These are phyloP conservation scores for Actinomortierella wolfii DNA, from an alignment of 371 early-diverging fungal genomes.

Conservation along the genomic window DNA sequence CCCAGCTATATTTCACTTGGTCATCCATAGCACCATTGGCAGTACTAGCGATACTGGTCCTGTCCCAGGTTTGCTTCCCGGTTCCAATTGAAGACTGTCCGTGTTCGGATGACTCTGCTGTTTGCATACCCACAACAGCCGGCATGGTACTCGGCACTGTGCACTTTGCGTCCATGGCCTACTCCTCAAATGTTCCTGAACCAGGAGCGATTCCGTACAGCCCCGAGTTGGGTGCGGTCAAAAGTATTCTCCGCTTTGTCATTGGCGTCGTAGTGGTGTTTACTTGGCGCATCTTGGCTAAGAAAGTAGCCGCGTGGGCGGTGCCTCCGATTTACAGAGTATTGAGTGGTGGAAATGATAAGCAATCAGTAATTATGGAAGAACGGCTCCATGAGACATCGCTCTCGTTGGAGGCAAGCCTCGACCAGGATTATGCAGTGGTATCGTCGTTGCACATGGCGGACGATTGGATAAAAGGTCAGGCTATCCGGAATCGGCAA, in stretches of 20 bases:
- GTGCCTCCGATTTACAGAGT: slow-evolving; percentile 61
- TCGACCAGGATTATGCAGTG: too few relatives aligned
- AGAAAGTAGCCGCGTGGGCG: slow-evolving; percentile 57
- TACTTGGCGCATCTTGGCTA: slow-evolving; percentile 63
- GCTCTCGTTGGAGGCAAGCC: too few relatives aligned
- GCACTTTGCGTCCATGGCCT: slow-evolving; percentile 44
- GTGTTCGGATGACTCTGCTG: slow-evolving; percentile 80
- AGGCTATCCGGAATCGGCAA: too few relatives aligned
- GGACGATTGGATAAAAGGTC: too few relatives aligned
- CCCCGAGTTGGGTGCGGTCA: slow-evolving; percentile 14
- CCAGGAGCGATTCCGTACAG: slow-evolving; percentile 50
- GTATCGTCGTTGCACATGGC: too few relatives aligned
- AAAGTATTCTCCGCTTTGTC: slow-evolving; percentile 23
- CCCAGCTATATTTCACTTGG: neutral
- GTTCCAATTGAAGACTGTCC: slow-evolving; percentile 81
- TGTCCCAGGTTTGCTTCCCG: slow-evolving; percentile 65
- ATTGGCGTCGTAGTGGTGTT: slow-evolving; percentile 60
- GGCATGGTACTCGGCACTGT: slow-evolving; percentile 68
- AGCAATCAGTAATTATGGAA: too few relatives aligned
- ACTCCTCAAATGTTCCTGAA: slow-evolving; percentile 41
- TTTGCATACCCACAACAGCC: slow-evolving; percentile 69
- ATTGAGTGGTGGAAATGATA: too few relatives aligned
- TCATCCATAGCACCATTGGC: slow-evolving; percentile 18
- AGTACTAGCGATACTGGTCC: slow-evolving; percentile 21
- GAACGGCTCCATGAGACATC: too few relatives aligned